Base-by-base conservation (phyloP, 2,329 filamentous ascomycete genomes). In the Tolypocladium paradoxum region DNA sequence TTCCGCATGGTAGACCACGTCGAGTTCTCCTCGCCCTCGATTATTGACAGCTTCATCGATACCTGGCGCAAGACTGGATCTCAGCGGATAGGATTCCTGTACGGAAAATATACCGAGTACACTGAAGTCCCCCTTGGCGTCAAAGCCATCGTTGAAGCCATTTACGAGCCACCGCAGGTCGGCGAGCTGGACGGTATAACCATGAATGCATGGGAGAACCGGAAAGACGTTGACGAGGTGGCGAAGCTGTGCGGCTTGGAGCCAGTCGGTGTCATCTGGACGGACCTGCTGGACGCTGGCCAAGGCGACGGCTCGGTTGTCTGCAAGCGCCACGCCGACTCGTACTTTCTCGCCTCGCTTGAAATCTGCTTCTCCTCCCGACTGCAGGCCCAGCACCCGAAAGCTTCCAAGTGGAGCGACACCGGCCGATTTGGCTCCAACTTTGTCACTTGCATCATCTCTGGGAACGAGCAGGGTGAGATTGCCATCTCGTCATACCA, bases 1-100 rank as follows among this genome's bases (percentile, higher is more conserved):
- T 99, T 92, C 68, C 89, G 93, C 50, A 96, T 93, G 88, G 91
- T 99, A 4, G 93, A 99, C 64, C 93, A 99, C 68, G 93, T 99
- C 57, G 95, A 99, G 69, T 97, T 99, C 66, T 85, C 92, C 2
- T 85, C 88, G 1, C 84, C 90, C 3, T 78, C 83, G 52, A 81
- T 97, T 35, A 88, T 97, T 62, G 88, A 99, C 66, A 83, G 81
- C n/a, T 83, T 97, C 53, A 83, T 99, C 58, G 84, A 96, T 63
- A 88, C 92, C 54, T 99, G 93, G 92, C 81, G 95, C 61, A 85
- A 82, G 59, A 90, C 88, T 2, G 92, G 90, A 4, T 73, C 79
- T 31, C 93, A 99, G 67, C 81, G 93, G 40, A 69, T 97, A 48
- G 93, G 92, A 6, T 96, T 91, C 63, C 73, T 99, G 6, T 99